Conservation (phyloP, 148 eudicot species). For the Arctostaphylos glauca region DNA sequence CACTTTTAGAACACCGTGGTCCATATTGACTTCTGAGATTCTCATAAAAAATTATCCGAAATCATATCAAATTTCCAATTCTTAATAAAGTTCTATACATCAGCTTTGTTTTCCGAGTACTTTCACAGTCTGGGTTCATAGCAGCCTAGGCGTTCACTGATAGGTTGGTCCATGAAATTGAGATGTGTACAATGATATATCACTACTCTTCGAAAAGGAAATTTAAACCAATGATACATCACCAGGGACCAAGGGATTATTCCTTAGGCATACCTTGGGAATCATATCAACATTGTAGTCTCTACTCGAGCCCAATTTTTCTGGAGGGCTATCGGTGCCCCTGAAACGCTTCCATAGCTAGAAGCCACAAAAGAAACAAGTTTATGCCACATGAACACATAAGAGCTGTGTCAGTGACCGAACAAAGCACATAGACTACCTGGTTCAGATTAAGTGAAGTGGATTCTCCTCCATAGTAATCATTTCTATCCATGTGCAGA, state of each 20-base stretch:
- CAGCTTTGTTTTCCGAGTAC: no score
- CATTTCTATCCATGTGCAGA: conserved; percentile 63
- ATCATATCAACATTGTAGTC: conserved; percentile 94
- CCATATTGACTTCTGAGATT: background rate
- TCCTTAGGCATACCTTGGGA: conserved; percentile 55
- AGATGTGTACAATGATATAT: background rate
- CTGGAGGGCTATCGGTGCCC: conserved; percentile 68
- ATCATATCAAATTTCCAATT: background rate
- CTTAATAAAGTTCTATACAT: background rate
- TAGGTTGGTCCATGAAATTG: no score
- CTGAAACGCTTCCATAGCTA: conserved; percentile 89
- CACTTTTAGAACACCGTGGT: background rate
- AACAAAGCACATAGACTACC: conserved; percentile 14
- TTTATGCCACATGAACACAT: background rate
- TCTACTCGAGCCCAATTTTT: conserved; percentile 74
- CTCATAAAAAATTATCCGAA: background rate
- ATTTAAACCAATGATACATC: background rate
- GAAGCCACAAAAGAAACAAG: conserved; percentile 7
- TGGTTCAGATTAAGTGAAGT: conserved; percentile 54
- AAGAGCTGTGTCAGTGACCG: background rate
- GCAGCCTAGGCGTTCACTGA: background rate
- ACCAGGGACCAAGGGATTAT: background rate
- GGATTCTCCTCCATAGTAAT: conserved; percentile 61
- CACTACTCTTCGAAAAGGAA: background rate
- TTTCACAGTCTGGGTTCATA: no score